Evolutionary conservation across 495 filamentous ascomycete species (phyloP).

Genomic region (Aspergillus carlsbadensis): DNA sequence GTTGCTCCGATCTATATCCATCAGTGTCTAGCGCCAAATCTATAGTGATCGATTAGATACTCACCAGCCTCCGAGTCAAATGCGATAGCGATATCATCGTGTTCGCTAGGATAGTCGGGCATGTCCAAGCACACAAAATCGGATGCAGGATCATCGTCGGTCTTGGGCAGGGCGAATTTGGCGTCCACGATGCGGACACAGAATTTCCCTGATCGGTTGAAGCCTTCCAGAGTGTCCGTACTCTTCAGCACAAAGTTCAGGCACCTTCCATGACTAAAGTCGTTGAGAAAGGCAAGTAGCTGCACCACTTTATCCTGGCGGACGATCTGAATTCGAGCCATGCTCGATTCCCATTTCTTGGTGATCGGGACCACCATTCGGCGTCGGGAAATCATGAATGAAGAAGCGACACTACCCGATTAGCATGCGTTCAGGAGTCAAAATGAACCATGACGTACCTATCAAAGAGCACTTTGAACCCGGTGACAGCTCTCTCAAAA

Average conservation of each 20-base stretch:
- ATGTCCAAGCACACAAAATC: conserved; percentile 79
- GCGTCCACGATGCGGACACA: conserved; percentile 77
- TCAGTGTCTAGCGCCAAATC: neutral
- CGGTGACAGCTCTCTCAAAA: conserved; percentile 76
- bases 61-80: conserved; percentile 79
- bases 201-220: conserved; percentile 63
- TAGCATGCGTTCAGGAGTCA: neutral
- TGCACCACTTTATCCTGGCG: conserved; percentile 69
- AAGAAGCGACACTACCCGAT: conserved; percentile 45
- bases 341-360: conserved; percentile 82
- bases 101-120: conserved; percentile 83
- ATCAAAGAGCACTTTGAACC: conserved; percentile 74
- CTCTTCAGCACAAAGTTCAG: conserved; percentile 84
- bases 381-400: conserved; percentile 78
- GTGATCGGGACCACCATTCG: conserved; percentile 86
- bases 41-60: conserved; percentile 26
- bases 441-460: conserved; percentile 34
- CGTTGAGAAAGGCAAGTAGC: conserved; percentile 74
- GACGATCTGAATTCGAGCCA: conserved; percentile 75
- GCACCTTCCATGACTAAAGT: conserved; percentile 77
- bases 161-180: conserved; percentile 80
- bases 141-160: conserved; percentile 55
- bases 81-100: conserved; percentile 81
- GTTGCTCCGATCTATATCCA: conserved; percentile 41
- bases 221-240: conserved; percentile 75